Evolutionary conservation across 495 filamentous ascomycete species (phyloP).

Genomic region (Podospora conica): DNA sequence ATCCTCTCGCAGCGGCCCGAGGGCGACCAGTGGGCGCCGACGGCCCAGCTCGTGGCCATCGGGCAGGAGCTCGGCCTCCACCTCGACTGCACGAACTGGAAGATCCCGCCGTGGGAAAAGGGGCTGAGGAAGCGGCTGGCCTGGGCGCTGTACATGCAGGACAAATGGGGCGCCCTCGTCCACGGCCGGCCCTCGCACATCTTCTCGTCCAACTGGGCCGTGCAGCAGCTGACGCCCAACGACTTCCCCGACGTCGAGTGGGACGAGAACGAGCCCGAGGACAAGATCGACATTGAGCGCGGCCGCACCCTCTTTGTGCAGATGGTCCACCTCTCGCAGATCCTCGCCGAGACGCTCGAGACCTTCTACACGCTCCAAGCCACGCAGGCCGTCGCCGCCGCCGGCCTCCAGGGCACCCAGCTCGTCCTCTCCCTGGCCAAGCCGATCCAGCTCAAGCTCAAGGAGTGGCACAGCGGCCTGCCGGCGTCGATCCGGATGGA

Average conservation of each 20-base stretch:
- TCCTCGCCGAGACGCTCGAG: constrained; percentile 71
- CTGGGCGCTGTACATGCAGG: constrained; percentile 89
- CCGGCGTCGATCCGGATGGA: constrained; percentile 66
- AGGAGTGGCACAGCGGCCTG: constrained; percentile 69
- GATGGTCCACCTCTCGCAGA: constrained; percentile 67
- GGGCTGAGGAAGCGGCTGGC: constrained; percentile 77
- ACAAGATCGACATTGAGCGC: constrained; percentile 58
- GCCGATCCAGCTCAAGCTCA: constrained; percentile 74
- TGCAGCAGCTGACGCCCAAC: constrained; percentile 56
- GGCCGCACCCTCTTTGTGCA: constrained; percentile 64
- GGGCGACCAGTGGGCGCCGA: constrained; percentile 77
- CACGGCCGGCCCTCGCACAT: constrained; percentile 83
- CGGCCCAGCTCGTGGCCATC: constrained; percentile 74
- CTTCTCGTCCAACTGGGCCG: constrained; percentile 75
- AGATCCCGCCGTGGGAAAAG: constrained; percentile 80
- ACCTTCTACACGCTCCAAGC: constrained; percentile 73
- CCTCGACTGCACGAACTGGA: constrained; percentile 81
- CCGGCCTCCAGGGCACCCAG: constrained; percentile 51
- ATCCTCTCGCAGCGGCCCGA: constrained; percentile 84
- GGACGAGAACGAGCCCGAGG: constrained; percentile 51
- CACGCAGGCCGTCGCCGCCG: constrained; percentile 41
- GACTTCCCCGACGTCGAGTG: constrained; percentile 66
- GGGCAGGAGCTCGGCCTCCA: constrained; percentile 82
- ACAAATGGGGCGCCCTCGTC: constrained; percentile 88
- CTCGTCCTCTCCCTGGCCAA: constrained; percentile 69